Evolutionary conservation across 768 basidiomycete genomes (phyloP).

Genomic region (Mycena albidolilacea): DNA sequence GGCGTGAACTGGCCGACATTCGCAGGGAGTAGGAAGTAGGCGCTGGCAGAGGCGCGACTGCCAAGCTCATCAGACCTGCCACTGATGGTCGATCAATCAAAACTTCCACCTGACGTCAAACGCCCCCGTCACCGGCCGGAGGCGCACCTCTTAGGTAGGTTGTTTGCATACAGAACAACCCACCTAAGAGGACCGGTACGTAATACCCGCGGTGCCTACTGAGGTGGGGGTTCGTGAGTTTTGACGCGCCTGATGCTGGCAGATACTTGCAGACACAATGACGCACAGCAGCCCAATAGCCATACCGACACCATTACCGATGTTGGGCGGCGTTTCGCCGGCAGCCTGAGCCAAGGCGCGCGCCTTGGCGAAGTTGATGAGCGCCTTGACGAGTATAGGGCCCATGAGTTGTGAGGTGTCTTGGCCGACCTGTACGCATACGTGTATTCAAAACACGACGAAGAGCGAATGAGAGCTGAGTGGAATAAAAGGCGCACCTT

Average conservation of each 20-base stretch:
- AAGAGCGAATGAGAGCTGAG: neutral
- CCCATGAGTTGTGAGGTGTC: constrained; percentile 76
- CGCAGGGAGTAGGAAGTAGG: too few species aligned
- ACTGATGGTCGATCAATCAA: too few species aligned
- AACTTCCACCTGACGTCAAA: too few species aligned
- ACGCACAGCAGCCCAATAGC: constrained; percentile 67
- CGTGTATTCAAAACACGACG: neutral
- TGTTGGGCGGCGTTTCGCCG: constrained; percentile 51
- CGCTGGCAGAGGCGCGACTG: too few species aligned
- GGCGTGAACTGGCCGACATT: too few species aligned
- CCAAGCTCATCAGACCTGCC: too few species aligned
- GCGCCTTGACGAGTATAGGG: constrained; percentile 71
- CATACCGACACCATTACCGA: constrained; percentile 74
- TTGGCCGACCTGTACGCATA: constrained; percentile 62
- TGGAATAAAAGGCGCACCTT: constrained; percentile 55
- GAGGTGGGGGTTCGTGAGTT: neutral
- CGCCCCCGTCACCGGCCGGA: too few species aligned
- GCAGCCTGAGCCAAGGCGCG: constrained; percentile 46
- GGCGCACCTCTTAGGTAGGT: too few species aligned
- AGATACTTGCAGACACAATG: constrained; percentile 62
- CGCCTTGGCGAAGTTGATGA: constrained; percentile 68
- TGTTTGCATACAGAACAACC: too few species aligned
- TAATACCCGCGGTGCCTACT: too few species aligned
- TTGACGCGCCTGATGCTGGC: constrained; percentile 67
- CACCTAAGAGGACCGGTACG: too few species aligned